These are phyloP conservation scores for Fusarium multiceps DNA, from an alignment of 2,329 filamentous ascomycete genomes.

Conservation along the genomic window DNA sequence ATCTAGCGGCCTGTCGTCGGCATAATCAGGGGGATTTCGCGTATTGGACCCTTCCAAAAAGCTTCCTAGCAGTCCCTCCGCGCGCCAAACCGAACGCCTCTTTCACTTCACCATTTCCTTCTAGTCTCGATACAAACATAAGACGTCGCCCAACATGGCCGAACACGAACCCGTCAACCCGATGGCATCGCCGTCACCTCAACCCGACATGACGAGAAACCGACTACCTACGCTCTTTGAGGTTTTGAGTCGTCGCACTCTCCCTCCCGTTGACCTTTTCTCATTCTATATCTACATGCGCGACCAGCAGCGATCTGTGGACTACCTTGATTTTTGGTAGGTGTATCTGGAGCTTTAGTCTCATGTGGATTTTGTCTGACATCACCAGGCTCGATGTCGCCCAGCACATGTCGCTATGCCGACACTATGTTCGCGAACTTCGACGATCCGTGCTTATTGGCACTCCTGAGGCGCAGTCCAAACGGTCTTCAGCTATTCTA, in stretches of 20 bases:
- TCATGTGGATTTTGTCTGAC: slow-evolving; percentile 25
- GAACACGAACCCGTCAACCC: slow-evolving; percentile 45
- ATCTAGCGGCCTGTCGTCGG: slow-evolving; percentile 16
- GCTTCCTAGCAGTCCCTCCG: slow-evolving; percentile 31
- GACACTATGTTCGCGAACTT: slow-evolving; percentile 96
- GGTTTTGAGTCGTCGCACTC: slow-evolving; percentile 91
- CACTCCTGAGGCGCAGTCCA: slow-evolving; percentile 92
- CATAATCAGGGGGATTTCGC: slow-evolving; percentile 40
- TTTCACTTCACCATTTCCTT: slow-evolving; percentile 33
- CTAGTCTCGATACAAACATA: slow-evolving; percentile 9
- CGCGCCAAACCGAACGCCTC: slow-evolving; percentile 29
- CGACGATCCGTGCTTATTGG: slow-evolving; percentile 92
- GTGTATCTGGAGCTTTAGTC: slow-evolving; percentile 43
- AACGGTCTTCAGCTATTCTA: slow-evolving; percentile 83
- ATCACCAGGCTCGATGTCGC: slow-evolving; percentile 91
- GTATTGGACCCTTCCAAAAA: slow-evolving; percentile 28
- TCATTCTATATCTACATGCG: slow-evolving; percentile 99
- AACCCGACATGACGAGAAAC: slow-evolving; percentile 75
- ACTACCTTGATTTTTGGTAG: slow-evolving; percentile 98
- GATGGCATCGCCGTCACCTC: slow-evolving; percentile 61
- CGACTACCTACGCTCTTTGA: slow-evolving; percentile 95
- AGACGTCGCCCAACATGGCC: slow-evolving; percentile 40
- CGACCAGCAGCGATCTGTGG: slow-evolving; percentile 96
- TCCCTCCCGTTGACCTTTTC: slow-evolving; percentile 95
- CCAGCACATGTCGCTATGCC: slow-evolving; percentile 97